Evolutionary conservation across 129 eudicot genomes (phyloP), one percentile per base, ranked within the genome.

Genomic region (Daucus carota): DNA sequence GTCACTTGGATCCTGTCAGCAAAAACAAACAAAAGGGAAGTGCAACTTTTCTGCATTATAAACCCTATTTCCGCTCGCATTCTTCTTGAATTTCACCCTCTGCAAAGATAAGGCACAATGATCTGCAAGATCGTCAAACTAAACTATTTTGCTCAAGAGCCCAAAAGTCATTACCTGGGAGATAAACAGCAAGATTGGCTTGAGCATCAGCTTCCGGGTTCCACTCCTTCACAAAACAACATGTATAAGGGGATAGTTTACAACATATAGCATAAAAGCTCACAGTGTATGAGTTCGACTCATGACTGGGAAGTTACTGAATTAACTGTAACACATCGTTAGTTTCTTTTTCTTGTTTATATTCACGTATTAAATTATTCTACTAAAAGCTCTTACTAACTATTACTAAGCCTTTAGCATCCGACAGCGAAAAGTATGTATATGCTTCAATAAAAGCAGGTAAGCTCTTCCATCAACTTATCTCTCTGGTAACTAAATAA

Each of bases 191-290:
- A 20, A 82, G 84, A 80, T 91, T 91, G 71, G 97, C 99, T 81
- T 95, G 99, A 52, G 89, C 88, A 79, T 95, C 99, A 31, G 99
- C 99, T 62, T 87, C 97, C 24, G 86, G 79, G 81, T 91, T 95
- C 76, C 81, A 85, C 33, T 86, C 94, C 99, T 94, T 72, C 8
- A n/a, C 20, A 17, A 43, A 72, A 45, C 54, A 28, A 45, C 29
- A 54, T 32, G 46, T 10, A 77, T 1, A 41, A n/a, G 33, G 22
- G 32, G 34, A 29, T 43, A 43, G 28, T 70, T 38, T 43, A 72
- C n/a, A n/a, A n/a, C n/a, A n/a, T n/a, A n/a, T n/a, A n/a, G 26
- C 33, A 36, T 2, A 63, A 12, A 3, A 57, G 24, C 14, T n/a
- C 3, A 57, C 24, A 15, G 32, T 10, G 15, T 24, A 57, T 22